A percentile compares a stretch with the other conserved stretches of the same genome.
These are phyloP conservation scores for Trifolium pratense DNA, from an alignment of 306 rosid genomes.

Conservation along the genomic window DNA sequence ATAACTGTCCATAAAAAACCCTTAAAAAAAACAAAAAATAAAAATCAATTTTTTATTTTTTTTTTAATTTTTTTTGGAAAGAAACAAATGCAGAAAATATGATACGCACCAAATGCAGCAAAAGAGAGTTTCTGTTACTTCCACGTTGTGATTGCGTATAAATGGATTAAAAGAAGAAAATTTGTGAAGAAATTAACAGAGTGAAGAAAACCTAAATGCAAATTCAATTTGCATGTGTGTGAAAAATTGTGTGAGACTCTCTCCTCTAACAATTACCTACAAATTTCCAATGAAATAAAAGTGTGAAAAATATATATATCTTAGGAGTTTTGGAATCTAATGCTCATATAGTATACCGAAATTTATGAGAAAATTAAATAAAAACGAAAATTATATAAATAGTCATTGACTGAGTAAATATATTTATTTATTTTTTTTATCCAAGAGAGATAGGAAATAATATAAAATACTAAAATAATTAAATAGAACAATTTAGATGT, in stretches of 20 bases:
- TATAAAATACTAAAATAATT: not conserved
- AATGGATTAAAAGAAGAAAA: slow-evolving; percentile 40
- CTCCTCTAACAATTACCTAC: slow-evolving; percentile 38
- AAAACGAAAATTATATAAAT: slow-evolving; percentile 36
- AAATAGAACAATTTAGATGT: slow-evolving; percentile 35
- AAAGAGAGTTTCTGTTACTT: slow-evolving; percentile 40
- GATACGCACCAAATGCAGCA: slow-evolving; percentile 52
- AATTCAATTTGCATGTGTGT: slow-evolving; percentile 49
- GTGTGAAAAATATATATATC: slow-evolving; percentile 15
- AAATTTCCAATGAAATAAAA: slow-evolving; percentile 35
- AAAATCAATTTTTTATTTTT: not conserved
- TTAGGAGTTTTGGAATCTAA: slow-evolving; percentile 45
- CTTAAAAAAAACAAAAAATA: not conserved
- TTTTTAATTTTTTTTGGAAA: not conserved
- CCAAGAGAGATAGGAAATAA: slow-evolving; percentile 39
- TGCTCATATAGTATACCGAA: slow-evolving; percentile 34
- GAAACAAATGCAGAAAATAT: slow-evolving; percentile 37
- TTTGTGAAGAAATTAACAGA: slow-evolving; percentile 38
- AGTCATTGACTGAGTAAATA: slow-evolving; percentile 61
- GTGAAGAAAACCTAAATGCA: slow-evolving; percentile 44
- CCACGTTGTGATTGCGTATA: slow-evolving; percentile 54
- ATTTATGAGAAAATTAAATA: slow-evolving; percentile 22
- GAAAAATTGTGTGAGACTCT: slow-evolving; percentile 41
- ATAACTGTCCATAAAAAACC: slow-evolving; percentile 38
- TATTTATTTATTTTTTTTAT: slow-evolving; percentile 35